Percentiles rank a stretch among this genome's conserved stretches.
Evolutionary conservation across 2,329 filamentous ascomycete genomes (phyloP).

Genomic region (Penicillium decumbens): DNA sequence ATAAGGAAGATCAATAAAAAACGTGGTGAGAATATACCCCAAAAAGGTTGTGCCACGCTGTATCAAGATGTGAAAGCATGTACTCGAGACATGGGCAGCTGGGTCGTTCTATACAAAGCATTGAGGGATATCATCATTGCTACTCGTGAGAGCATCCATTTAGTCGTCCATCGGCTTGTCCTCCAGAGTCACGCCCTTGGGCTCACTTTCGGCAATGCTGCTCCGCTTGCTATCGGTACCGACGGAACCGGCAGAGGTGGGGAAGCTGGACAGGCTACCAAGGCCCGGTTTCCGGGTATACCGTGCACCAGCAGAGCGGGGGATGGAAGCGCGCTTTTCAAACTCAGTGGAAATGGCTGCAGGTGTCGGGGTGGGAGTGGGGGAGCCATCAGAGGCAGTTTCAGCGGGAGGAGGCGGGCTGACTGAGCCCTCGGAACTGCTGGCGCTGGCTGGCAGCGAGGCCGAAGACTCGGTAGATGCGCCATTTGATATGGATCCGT

Average conservation of each 20-base stretch:
- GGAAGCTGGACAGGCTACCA: conserved; percentile 37
- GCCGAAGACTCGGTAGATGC: conserved; percentile 30
- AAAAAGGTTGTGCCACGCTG: background rate
- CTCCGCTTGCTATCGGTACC: conserved; percentile 32
- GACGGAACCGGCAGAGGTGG: conserved; percentile 20
- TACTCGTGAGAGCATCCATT: background rate
- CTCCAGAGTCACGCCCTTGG: conserved; percentile 60
- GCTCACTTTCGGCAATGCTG: conserved; percentile 38
- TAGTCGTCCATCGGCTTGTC: conserved; percentile 76
- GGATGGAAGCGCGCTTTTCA: conserved; percentile 63
- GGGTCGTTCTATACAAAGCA: background rate
- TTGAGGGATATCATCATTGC: background rate
- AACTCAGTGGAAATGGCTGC: conserved; percentile 31
- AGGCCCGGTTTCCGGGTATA: conserved; percentile 50
- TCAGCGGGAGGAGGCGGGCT: conserved; percentile 29
- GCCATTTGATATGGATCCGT: conserved; percentile 42
- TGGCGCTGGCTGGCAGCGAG: conserved; percentile 20
- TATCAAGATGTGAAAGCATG: background rate
- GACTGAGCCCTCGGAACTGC: conserved; percentile 25
- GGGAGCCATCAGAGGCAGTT: conserved; percentile 32
- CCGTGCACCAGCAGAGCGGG: conserved; percentile 47
- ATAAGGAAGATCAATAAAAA: background rate
- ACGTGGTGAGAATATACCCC: background rate
- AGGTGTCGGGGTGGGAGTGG: conserved; percentile 32
- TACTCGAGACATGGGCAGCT: background rate